Conservation (phyloP, 441 rosid genomes). For the Erysimum pusillum region DNA sequence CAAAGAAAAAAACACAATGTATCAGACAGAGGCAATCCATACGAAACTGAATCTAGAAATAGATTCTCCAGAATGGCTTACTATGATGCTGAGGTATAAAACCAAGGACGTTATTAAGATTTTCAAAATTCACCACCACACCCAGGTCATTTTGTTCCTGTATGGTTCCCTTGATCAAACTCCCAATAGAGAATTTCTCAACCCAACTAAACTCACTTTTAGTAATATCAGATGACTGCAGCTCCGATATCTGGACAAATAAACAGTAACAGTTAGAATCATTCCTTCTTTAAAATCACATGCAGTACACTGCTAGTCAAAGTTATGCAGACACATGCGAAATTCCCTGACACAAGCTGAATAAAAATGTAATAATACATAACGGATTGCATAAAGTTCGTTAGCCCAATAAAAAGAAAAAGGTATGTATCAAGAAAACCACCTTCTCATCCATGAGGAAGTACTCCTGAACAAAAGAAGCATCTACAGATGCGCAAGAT, state of each 20-base stretch:
- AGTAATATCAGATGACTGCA: conserved; percentile 59
- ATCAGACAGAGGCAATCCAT: conserved; percentile 50
- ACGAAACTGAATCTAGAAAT: conserved; percentile 14
- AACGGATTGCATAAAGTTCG: neutral
- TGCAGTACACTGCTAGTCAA: conserved; percentile 17
- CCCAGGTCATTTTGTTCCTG: conserved; percentile 86
- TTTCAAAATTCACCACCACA: conserved; percentile 77
- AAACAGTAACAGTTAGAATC: conserved; percentile 24
- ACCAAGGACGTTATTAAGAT: conserved; percentile 74
- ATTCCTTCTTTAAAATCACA: conserved; percentile 16
- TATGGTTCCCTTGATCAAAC: conserved; percentile 74
- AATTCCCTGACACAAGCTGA: conserved; percentile 16
- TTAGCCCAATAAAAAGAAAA: conserved; percentile 13
- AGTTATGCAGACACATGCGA: conserved; percentile 24
- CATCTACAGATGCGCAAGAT: conserved; percentile 83
- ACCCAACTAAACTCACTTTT: conserved; percentile 68
- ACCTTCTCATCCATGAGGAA: conserved; percentile 89
- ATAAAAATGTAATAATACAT: conserved; percentile 20
- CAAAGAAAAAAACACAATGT: conserved; percentile 34
- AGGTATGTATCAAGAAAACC: conserved; percentile 12
- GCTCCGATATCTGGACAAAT: conserved; percentile 67
- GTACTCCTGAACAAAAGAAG: conserved; percentile 80
- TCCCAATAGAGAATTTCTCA: conserved; percentile 78
- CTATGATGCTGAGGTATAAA: conserved; percentile 85
- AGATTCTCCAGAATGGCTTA: conserved; percentile 51